Base-by-base conservation (phyloP, 306 rosid genomes). In the Glycine latifolia region DNA sequence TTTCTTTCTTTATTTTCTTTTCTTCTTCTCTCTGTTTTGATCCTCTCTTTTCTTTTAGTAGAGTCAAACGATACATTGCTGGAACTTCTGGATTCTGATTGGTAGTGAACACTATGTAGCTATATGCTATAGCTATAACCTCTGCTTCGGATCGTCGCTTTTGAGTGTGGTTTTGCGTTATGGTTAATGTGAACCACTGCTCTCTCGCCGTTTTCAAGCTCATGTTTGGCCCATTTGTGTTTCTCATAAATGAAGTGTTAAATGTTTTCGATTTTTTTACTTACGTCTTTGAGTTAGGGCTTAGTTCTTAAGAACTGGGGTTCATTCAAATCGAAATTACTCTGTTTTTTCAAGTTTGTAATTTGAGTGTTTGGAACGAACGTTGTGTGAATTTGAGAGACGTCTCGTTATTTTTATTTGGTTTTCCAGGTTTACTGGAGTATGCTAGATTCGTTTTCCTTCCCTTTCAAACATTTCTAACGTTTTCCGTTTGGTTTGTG, bases 91-190 rank as follows among this genome's bases (percentile, higher is more conserved):
- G 72, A n/a, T 71, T 26, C 4, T 71, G 6, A 47, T 55, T 33
- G 13, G 2, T 69, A 69, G 54, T 16, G 8, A 2, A 11, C 46
- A 33, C 6, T 65, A 11, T 15, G 39, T 73, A 47, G 60, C 14
- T 61, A 10, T 61, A 3, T 20, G 4, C 8, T 60, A 11, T 59
- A 20, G 5, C 58, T 20, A 20, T 20, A 20, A 20, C 20, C 31
- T 26, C 31, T 26, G 31, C 31, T 26, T 26, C 31, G 31, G 31
- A 26, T 26, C 86, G 84, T 86, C 63, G 17, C 61, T 39, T 43
- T 43, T 37, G 16, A 35, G 47, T 20, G 14, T 35, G 12, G 55
- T 67, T 60, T 60, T 48, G 39, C 33, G 13, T 49, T 52, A 7
- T 9, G 14, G 80, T 41, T 63, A 81, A 9, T 31, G 4, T 47